Evolutionary conservation across 2,329 filamentous ascomycete species (phyloP), one percentile per base, ranked within the genome.

Genomic region (Xylariomycetidae sp.): DNA sequence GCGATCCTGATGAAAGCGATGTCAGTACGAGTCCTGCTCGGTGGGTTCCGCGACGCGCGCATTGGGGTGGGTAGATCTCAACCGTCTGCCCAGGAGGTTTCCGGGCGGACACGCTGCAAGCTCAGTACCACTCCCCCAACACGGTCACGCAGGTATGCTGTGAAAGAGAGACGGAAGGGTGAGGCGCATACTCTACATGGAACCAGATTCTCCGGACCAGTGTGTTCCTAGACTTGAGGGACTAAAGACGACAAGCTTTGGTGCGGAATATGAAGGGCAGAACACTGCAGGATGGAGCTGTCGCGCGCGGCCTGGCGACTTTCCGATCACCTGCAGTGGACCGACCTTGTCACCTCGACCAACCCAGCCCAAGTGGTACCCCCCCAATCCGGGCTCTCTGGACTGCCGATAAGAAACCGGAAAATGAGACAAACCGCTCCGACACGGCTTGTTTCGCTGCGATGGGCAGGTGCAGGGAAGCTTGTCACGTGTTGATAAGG

Each of bases 111-210:
- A n/a, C n/a, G n/a, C n/a, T n/a, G n/a, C n/a, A n/a, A n/a, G n/a
- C n/a, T n/a, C n/a, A n/a, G n/a, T n/a, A n/a, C n/a, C n/a, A n/a
- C n/a, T n/a, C n/a, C n/a, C n/a, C n/a, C n/a, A n/a, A n/a, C n/a
- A n/a, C n/a, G n/a, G n/a, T n/a, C n/a, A n/a, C n/a, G n/a, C n/a
- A n/a, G n/a, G n/a, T n/a, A n/a, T n/a, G n/a, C n/a, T n/a, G n/a
- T n/a, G n/a, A n/a, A 25, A 37, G 28, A 38, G 33, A 34, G 25
- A 18, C 10, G 10, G 14, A 8, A 4, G 10, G 2, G 10, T 18
- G 26, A 14, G 15, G 38, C 32, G 31, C 35, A 40, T 36, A 31
- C 39, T 42, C 48, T 52, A 52, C 49, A 52, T 52, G 48, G 47
- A 46, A 45, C 12, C 24, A 28, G n/a, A 20, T 29, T 22, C 4